These are phyloP conservation scores for Fusarium palustre DNA, from an alignment of 2,329 filamentous ascomycete genomes.

Conservation along the genomic window DNA sequence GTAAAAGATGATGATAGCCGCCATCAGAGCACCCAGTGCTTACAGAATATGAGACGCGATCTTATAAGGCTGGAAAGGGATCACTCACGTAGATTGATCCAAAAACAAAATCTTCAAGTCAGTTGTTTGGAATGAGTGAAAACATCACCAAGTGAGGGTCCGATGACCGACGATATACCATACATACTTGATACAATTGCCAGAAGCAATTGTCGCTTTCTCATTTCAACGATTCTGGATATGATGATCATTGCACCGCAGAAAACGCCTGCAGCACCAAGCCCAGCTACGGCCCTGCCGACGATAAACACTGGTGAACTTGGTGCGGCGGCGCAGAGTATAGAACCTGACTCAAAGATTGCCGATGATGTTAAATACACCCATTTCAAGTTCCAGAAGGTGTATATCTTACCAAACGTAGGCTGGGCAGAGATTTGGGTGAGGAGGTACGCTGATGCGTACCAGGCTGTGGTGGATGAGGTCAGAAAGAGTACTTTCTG, in stretches of 20 bases:
- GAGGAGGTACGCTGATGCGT: constrained; percentile 48
- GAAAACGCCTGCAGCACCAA: constrained; percentile 45
- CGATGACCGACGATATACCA: constrained; percentile 36
- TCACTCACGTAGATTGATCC: constrained; percentile 40
- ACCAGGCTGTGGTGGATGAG: constrained; percentile 46
- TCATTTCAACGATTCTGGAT: constrained; percentile 28
- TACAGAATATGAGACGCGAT: rapidly evolving
- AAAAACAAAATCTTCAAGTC: constrained; percentile 44
- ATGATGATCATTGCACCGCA: constrained; percentile 35
- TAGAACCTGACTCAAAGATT: constrained; percentile 46
- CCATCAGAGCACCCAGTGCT: constrained; percentile 33
- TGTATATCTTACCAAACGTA: constrained; percentile 50
- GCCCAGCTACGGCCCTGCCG: constrained; percentile 53
- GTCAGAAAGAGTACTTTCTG: rapidly evolving
- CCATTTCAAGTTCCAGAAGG: constrained; percentile 51
- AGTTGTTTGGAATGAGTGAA: constrained; percentile 37
- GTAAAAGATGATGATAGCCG: constrained; percentile 13
- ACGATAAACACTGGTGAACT: constrained; percentile 53
- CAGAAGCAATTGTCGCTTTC: constrained; percentile 28
- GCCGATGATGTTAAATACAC: constrained; percentile 41
- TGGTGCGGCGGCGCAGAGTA: constrained; percentile 47
- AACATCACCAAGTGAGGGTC: constrained; percentile 34
- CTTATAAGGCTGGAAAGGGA: rapidly evolving
- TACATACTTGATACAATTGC: constrained; percentile 41
- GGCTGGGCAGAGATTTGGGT: constrained; percentile 43